Conservation (phyloP, 208 protist genomes). For the Angomonas deanei region DNA sequence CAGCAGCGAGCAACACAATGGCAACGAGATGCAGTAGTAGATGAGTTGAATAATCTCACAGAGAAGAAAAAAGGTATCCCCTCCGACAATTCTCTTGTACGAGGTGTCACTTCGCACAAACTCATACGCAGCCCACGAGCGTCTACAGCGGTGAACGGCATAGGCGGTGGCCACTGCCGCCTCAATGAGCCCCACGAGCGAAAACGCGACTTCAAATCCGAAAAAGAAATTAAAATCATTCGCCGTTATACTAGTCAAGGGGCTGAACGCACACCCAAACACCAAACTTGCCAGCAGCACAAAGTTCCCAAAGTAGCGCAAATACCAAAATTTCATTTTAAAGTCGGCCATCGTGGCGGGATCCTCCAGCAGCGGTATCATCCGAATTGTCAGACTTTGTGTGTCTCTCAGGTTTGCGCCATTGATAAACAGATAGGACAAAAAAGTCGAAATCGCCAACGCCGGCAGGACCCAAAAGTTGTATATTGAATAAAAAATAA, state of each 20-base stretch:
- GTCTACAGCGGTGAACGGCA: slow-evolving; percentile 47
- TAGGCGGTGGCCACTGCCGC: slow-evolving; percentile 31
- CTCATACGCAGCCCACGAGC: slow-evolving; percentile 14
- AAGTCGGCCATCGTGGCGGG: slow-evolving; percentile 54
- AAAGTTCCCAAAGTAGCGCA: slow-evolving; percentile 35
- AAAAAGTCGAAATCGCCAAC: slow-evolving; percentile 37
- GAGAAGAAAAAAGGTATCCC: slow-evolving; percentile 54
- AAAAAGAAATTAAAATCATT: slow-evolving; percentile 59
- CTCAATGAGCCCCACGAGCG: slow-evolving; percentile 36
- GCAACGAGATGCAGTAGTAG: slow-evolving; percentile 52
- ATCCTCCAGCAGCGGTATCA: slow-evolving; percentile 64
- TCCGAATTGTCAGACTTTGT: slow-evolving; percentile 35
- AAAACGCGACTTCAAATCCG: slow-evolving; percentile 51
- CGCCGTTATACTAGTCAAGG: slow-evolving; percentile 20
- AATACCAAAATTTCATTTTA: slow-evolving; percentile 26
- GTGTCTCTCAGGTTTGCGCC: slow-evolving; percentile 52
- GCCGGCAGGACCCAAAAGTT: slow-evolving; percentile 53
- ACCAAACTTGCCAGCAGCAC: slow-evolving; percentile 42
- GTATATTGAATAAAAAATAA: slow-evolving; percentile 61
- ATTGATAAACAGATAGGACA: slow-evolving; percentile 54
- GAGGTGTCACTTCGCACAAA: slow-evolving; percentile 6
- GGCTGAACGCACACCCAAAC: slow-evolving; percentile 59
- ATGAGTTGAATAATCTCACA: slow-evolving; percentile 51
- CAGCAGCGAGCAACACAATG: slow-evolving; percentile 45
- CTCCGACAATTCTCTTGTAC: slow-evolving; percentile 26